Percentiles rank a stretch among this genome's conserved stretches.
Evolutionary conservation across 768 basidiomycete species (phyloP).

Genomic region (Bullera alba): DNA sequence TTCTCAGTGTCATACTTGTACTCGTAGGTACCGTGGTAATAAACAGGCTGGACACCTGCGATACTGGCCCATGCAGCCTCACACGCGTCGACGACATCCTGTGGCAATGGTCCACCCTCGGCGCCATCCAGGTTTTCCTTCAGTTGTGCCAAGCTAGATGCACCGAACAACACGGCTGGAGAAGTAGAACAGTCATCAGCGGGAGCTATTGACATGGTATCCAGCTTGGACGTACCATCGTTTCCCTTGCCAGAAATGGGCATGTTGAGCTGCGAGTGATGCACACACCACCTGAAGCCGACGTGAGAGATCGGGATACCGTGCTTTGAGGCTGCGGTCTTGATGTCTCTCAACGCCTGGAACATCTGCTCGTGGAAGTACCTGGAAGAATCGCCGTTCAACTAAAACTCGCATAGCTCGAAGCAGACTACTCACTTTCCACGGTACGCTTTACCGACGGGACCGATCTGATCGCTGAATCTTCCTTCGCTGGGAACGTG

Average conservation of each 20-base stretch:
- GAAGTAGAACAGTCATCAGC: too few species aligned
- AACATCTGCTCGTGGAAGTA: conserved; percentile 47
- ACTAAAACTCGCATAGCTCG: too few species aligned
- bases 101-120: conserved; percentile 56
- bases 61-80: conserved; percentile 54
- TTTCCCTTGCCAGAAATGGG: conserved; percentile 31
- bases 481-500: conserved; percentile 24
- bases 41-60: conserved; percentile 49
- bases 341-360: conserved; percentile 51
- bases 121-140: conserved; percentile 45
- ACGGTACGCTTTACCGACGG: too few species aligned
- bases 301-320: conserved; percentile 45
- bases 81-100: conserved; percentile 53
- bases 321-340: conserved; percentile 48
- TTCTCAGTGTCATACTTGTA: conserved; percentile 25
- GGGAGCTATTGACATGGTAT: too few species aligned
- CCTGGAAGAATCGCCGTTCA: too few species aligned
- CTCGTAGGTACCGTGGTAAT: conserved; percentile 43
- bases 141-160: conserved; percentile 56
- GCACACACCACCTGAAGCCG: conserved; percentile 52
- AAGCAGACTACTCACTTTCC: too few species aligned
- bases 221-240: too few species aligned
- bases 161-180: conserved; percentile 65
- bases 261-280: conserved; percentile 52
- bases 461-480: conserved; percentile 14